Conservation (phyloP, 305 asterid species). For the Striga hermonthica region DNA sequence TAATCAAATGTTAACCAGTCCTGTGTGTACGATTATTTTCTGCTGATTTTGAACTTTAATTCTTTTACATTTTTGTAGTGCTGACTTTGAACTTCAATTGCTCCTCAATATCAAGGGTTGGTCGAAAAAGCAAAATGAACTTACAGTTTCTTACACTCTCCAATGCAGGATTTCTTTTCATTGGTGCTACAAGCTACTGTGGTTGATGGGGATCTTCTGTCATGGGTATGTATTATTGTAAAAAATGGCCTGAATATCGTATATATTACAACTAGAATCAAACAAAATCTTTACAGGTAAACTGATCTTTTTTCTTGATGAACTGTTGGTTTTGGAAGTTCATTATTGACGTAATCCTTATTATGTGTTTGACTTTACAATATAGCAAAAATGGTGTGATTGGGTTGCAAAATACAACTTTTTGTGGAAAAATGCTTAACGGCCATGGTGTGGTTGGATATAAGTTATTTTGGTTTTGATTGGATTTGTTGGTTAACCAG, state of each 20-base stretch:
- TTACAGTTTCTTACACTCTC: slow-evolving; percentile 24
- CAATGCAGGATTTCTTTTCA: slow-evolving; percentile 80
- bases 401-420: background rate
- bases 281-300: slow-evolving; percentile 3
- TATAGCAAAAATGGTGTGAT: background rate
- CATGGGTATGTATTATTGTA: slow-evolving; percentile 53
- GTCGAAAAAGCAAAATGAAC: slow-evolving; percentile 10
- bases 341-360: background rate
- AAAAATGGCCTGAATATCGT: slow-evolving; percentile 2
- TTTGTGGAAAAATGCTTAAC: background rate
- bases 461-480: background rate
- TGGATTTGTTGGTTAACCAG: too few species aligned
- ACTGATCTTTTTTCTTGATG: slow-evolving; percentile 3
- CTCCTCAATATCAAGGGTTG: slow-evolving; percentile 5
- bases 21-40: slow-evolving; percentile 13
- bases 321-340: background rate
- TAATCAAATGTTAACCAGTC: slow-evolving; percentile 11
- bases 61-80: slow-evolving; percentile 15
- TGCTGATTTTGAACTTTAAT: slow-evolving; percentile 3
- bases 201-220: slow-evolving; percentile 88
- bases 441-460: background rate
- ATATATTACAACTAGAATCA: slow-evolving; percentile 4
- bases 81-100: slow-evolving; percentile 9
- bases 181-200: slow-evolving; percentile 79
- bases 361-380: background rate